Percentiles rank a stretch among this genome's conserved stretches.
Evolutionary conservation across 805 yeast genomes (phyloP).

Genomic region (Wickerhamomyces rabaulensis): DNA sequence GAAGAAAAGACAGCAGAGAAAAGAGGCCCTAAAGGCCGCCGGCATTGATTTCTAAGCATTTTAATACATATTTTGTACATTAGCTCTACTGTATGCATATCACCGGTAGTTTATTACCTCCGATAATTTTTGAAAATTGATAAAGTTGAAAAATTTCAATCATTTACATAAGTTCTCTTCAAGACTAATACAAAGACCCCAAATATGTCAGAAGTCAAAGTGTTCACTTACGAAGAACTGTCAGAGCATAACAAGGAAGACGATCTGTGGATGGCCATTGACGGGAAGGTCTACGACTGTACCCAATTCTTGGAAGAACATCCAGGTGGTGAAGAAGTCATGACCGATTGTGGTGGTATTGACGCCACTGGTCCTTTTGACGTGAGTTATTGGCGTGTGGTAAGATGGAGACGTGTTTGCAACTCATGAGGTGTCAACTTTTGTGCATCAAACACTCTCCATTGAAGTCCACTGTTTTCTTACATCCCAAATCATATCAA

Average conservation of each 20-base stretch:
- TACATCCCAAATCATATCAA: no score
- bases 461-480: no score
- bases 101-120: no score
- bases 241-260: constrained; percentile 67
- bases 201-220: constrained; percentile 31
- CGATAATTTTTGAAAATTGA: neutral
- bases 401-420: neutral
- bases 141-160: neutral
- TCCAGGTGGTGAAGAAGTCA: constrained; percentile 85
- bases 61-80: neutral
- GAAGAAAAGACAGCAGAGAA: constrained; percentile 29
- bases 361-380: constrained; percentile 82
- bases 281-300: constrained; percentile 83
- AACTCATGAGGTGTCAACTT: neutral
- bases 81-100: no score
- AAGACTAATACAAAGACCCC: no score
- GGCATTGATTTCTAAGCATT: constrained; percentile 30
- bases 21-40: constrained; percentile 27
- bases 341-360: constrained; percentile 74
- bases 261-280: constrained; percentile 80
- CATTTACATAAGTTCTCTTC: no score
- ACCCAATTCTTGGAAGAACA: constrained; percentile 51
- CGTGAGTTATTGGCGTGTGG: constrained; percentile 25
- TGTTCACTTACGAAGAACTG: constrained; percentile 62
- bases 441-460: no score